Evolutionary conservation across 805 yeast species (phyloP), one percentile per base, ranked within the genome.

Genomic region (baker's yeast (Saccharomyces cerevisiae)): DNA sequence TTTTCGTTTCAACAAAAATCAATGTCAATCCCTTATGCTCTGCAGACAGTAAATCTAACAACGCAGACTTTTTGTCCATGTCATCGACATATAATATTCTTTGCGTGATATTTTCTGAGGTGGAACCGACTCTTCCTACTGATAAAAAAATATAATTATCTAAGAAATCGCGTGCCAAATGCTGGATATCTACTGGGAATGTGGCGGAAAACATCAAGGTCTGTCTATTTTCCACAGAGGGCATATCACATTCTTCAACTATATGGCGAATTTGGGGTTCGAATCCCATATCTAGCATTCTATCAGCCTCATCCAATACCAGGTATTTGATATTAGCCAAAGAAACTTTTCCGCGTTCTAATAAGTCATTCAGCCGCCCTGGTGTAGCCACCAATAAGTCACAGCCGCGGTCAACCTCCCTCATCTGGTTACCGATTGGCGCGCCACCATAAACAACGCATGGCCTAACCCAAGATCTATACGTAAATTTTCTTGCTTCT

Each of bases 251-350:
- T 61, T 86, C 95, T 75, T 91, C 94, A 57, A 94, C 98, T 68
- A 92, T 91, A 73, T 90, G 87, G 81, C 98, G 88, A 71, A 92
- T 94, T 80, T 94, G 98, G 60, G 97, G 97, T 79, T 92, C 98
- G 78, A 94, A 94, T 80, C 99, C 99, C 98, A 94, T 92, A 82
- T 92, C 98, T 77, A 92, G 83, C 98, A 92, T 94, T 79, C 98
- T 87, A 77, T 92, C 99, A 68, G 99, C 99, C 79, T 92, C 99
- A 75, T 91, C 98, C 62, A 92, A 80, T 51, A 92, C 96, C 71
- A 92, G 81, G 76, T 88, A 92, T 74, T 86, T 89, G 75, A 90
- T 88, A 76, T 87, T 89, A 60, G 81, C 79, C 68, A 92, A 80
- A 41, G 97, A 89, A 63, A 92, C 88, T 66, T 83, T 79, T 66